Base-by-base conservation (phyloP, 495 filamentous ascomycete species). In the Podospora anserina region DNA sequence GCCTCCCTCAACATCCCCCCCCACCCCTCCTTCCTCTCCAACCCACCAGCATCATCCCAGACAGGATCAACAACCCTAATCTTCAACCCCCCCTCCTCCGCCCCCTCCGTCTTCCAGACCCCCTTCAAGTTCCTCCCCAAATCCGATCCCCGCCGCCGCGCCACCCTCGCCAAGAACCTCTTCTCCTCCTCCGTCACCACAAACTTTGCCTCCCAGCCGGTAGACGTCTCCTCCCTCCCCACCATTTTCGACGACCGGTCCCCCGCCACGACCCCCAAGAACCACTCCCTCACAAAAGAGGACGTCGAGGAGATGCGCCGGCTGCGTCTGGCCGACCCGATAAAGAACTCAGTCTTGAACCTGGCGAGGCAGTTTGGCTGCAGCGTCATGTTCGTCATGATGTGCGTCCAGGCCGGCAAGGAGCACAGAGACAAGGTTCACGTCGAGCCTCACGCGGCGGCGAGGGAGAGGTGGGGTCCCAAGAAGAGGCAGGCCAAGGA, bases 1-100 rank as follows among this genome's bases (percentile, higher is more conserved):
- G 88, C 89, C 79, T 85, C 88, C 15, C 86, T 94, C 69, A 87
- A 87, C 69, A 84, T 93, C 71, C 87, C 89, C 66, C 90, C 90
- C 28, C 89, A 93, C 79, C 82, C 86, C 13, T 90, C 90, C 65
- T 94, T 92, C 80, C 82, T 85, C 64, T 75, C 85, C 11, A 70
- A 78, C 44, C 74, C 61, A 49, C 9, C 13, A 49, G 0, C 7
- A 3, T 49, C 39, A 56, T 78, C 85, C 73, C 79, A 66, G 83
- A 89, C 70, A 85, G 92, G 72, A 92, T 98, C 77, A 49, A 49
- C 39, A 49, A 49, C 39, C 39, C 9, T 49, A 13, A 88, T 99
- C 80, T 94, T 90, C 89, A 98, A 97, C 81, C 95, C 95, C 56
- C 95, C 95, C 6, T 90, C 94, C n/a, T 88, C 92, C 39, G 85